phyloP scores from a whole-genome alignment of 1,139 yeast species.

The Sugiyamaella neomexicana region DNA sequence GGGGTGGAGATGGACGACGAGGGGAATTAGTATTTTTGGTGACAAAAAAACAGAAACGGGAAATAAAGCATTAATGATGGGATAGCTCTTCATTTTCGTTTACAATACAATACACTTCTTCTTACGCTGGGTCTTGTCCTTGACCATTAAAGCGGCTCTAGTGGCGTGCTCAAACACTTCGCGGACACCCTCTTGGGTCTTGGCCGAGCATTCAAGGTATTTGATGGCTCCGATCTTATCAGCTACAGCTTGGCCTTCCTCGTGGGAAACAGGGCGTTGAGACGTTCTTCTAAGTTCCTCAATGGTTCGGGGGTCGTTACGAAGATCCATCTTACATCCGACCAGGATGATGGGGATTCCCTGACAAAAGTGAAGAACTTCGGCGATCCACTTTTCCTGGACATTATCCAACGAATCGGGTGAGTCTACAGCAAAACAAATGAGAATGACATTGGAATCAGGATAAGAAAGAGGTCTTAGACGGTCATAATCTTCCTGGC shows the following conservation, averaged over 20 bases:
- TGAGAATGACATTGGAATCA: constrained; percentile 86
- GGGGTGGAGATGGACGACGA: background rate
- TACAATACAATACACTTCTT: constrained; percentile 58
- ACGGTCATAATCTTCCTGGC: constrained; percentile 96
- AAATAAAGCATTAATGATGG: constrained; percentile 2
- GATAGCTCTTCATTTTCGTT: constrained; percentile 23
- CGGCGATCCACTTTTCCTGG: constrained; percentile 93
- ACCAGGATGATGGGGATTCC: constrained; percentile 90
- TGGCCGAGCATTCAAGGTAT: constrained; percentile 85
- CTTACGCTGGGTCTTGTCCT: constrained; percentile 45
- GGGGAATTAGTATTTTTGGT: background rate
- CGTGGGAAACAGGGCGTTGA: constrained; percentile 78
- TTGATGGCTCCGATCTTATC: constrained; percentile 75
- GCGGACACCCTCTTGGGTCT: constrained; percentile 71
- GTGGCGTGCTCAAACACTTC: constrained; percentile 89
- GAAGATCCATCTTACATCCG: constrained; percentile 89
- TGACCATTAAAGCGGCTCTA: constrained; percentile 75
- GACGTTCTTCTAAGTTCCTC: constrained; percentile 79
- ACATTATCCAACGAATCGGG: constrained; percentile 94
- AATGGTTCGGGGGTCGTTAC: constrained; percentile 73
- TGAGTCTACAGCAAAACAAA: constrained; percentile 87
- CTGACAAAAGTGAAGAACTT: constrained; percentile 90
- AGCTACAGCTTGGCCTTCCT: constrained; percentile 87
- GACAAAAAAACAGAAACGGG: background rate
- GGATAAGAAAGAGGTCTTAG: constrained; percentile 92